A percentile compares a stretch with the other conserved stretches of the same genome.
Conservation (phyloP, 2,329 filamentous ascomycete species). For the Ascochyta koolunga region DNA sequence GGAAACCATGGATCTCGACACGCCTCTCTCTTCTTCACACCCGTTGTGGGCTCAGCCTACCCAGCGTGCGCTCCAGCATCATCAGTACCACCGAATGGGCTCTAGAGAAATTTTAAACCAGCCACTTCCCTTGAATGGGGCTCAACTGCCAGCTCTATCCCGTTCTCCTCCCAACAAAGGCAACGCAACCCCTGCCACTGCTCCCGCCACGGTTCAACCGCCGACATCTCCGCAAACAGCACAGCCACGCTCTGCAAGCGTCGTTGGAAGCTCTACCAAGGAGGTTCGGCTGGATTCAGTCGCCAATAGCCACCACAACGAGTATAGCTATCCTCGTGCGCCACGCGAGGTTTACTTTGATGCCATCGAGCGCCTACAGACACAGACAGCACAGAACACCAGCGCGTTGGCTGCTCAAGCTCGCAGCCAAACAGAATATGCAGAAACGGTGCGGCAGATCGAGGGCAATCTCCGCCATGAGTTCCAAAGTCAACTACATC, state of each 20-base stretch:
- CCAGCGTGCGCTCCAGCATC: slow-evolving; percentile 24
- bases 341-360: slow-evolving; percentile 44
- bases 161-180: slow-evolving; percentile 21
- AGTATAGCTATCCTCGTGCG: slow-evolving; percentile 37
- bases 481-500: slow-evolving; percentile 36
- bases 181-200: background rate
- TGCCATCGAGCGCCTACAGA: slow-evolving; percentile 54
- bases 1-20: slow-evolving; percentile 40
- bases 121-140: slow-evolving; percentile 9
- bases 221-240: slow-evolving; percentile 20
- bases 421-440: slow-evolving; percentile 38
- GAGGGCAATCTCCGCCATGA: slow-evolving; percentile 50
- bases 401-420: slow-evolving; percentile 42
- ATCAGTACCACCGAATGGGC: slow-evolving; percentile 23
- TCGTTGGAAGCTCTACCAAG: slow-evolving; percentile 18
- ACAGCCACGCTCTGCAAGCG: slow-evolving; percentile 22
- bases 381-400: slow-evolving; percentile 56
- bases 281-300: slow-evolving; percentile 23
- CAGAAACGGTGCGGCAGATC: slow-evolving; percentile 33
- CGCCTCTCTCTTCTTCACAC: slow-evolving; percentile 13
- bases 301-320: slow-evolving; percentile 24
- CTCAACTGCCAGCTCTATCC: slow-evolving; percentile 19
- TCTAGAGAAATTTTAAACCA: slow-evolving; percentile 27
- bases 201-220: background rate
- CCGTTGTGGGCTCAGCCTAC: slow-evolving; percentile 25